Conservation (phyloP, 2,329 filamentous ascomycete species). For the Cladophialophora exuberans region DNA sequence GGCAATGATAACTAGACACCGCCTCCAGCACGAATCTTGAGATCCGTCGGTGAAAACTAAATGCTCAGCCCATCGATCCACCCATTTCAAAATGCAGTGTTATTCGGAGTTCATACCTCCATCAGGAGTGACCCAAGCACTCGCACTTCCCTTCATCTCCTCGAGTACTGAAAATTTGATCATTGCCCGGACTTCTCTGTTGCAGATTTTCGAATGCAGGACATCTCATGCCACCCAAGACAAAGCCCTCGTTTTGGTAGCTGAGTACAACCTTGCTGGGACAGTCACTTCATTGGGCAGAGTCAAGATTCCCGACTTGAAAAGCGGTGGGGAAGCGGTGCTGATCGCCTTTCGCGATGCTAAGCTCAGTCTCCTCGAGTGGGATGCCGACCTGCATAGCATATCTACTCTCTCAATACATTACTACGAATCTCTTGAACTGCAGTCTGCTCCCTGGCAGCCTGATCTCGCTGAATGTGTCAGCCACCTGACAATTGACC, state of each 20-base stretch:
- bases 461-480: conserved; percentile 73
- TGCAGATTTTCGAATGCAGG: conserved; percentile 85
- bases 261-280: conserved; percentile 81
- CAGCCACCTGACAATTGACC: conserved; percentile 85
- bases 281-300: conserved; percentile 81
- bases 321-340: conserved; percentile 80
- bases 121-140: conserved; percentile 87
- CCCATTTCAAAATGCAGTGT: conserved; percentile 74
- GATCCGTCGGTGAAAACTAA: neutral
- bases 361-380: conserved; percentile 89
- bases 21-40: neutral
- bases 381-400: conserved; percentile 79
- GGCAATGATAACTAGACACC: too few species aligned
- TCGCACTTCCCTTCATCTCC: conserved; percentile 76
- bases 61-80: neutral
- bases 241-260: conserved; percentile 80
- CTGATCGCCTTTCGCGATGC: conserved; percentile 86
- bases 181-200: conserved; percentile 86
- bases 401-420: conserved; percentile 93
- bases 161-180: conserved; percentile 79
- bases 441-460: conserved; percentile 80
- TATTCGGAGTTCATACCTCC: conserved; percentile 95
- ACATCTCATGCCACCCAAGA: conserved; percentile 57
- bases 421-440: conserved; percentile 95
- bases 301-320: conserved; percentile 72